Base-by-base conservation (phyloP, 2,329 filamentous ascomycete species). In the Keithomyces neogunnii region DNA sequence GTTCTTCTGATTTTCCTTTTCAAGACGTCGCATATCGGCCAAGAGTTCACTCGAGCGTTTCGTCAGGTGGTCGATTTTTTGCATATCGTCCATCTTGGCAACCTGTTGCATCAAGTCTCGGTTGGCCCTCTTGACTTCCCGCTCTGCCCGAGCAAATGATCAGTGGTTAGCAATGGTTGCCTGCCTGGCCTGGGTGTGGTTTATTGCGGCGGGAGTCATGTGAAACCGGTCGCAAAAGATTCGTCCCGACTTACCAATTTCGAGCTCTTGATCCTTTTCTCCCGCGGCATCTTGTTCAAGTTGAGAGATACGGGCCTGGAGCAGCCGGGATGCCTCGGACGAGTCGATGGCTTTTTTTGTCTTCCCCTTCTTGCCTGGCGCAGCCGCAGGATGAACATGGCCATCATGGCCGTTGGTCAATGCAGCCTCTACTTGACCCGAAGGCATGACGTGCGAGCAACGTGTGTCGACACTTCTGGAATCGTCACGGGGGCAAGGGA, bases 231-330 rank as follows among this genome's bases (percentile, higher is more conserved):
- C 49, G 29, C 29, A 28, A 26, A 44, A 44, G 13, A 30, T 44
- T 44, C 26, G 8, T 10, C 11, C 3, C 4, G n/a, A 53, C 45
- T 43, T 48, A 95, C 90, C 89, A 66, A 99, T 96, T 75, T 97
- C 93, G 55, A 87, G 82, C 71, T 96, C 91, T 70, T 96, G 89
- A 60, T 95, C 92, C 69, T 95, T 96, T 67, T 96, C 91, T 53
- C 89, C 89, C 9, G 90, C 90, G 47, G 87, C 88, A 75, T 96
- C 91, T 56, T 89, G 87, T 69, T 99, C 93, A 53, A 99, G 75
- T 72, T 97, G 93, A 28, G 90, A 92, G 65, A 99, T 96, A 65
- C 95, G 89, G 55, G 91, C 89, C 56, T 91, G 86, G 48, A 99
- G 81, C 57, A 96, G 80, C 70, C 96, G 95, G 55, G 89, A 89